Conservation (phyloP, 352 stramenopile genomes). For the Vaucheria bursata region DNA sequence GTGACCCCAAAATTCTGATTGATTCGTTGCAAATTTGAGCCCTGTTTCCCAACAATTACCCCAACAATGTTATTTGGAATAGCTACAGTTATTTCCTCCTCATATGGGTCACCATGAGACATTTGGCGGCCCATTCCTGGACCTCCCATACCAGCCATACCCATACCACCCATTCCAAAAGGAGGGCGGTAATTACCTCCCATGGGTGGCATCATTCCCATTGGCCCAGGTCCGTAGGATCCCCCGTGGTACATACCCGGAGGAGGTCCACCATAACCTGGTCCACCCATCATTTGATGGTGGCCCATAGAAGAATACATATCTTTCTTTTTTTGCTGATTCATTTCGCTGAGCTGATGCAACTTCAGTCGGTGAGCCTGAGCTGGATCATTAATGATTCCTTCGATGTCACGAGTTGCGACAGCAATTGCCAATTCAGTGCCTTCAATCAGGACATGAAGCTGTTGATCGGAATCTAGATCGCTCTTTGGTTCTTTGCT, state of each 20-base stretch:
- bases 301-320: no score
- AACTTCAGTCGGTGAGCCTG: conserved; percentile 77
- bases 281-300: no score
- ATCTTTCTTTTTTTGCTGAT: conserved; percentile 37
- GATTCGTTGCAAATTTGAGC: conserved; percentile 82
- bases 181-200: not conserved
- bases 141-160: not conserved
- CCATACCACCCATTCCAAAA: not conserved
- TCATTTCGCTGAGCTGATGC: conserved; percentile 70
- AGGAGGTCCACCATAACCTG: no score
- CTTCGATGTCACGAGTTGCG: conserved; percentile 69
- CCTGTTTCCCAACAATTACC: conserved; percentile 69
- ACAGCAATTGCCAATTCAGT: conserved; percentile 71
- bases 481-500: conserved; percentile 39
- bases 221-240: no score
- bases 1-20: conserved; percentile 40
- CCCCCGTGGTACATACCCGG: no score
- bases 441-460: conserved; percentile 80
- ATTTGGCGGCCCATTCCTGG: not conserved
- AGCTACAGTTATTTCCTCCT: conserved; percentile 79
- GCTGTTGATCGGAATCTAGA: conserved; percentile 67
- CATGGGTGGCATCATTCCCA: no score
- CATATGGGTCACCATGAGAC: conserved; percentile 46
- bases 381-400: conserved; percentile 81
- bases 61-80: conserved; percentile 88